These are phyloP conservation scores for Claviceps sp. DNA, from an alignment of 2,329 filamentous ascomycete genomes.

Conservation along the genomic window DNA sequence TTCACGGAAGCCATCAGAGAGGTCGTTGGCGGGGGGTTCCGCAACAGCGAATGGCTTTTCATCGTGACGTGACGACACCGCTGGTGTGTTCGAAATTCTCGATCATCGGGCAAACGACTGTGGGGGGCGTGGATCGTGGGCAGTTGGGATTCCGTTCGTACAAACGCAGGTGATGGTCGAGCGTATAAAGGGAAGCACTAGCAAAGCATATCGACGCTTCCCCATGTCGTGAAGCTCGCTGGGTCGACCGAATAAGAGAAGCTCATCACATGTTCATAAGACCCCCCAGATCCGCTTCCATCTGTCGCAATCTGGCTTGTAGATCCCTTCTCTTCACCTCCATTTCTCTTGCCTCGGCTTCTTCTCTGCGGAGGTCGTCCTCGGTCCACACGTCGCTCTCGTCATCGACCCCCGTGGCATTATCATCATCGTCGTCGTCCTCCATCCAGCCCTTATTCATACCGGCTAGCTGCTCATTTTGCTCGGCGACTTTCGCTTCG, in stretches of 20 bases:
- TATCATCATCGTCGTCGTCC: constrained; percentile 40
- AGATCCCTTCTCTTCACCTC: constrained; percentile 43
- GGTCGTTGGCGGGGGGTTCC: constrained; percentile 28
- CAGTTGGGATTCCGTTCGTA: background rate
- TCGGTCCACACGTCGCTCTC: constrained; percentile 43
- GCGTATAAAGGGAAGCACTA: no score
- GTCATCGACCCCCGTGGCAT: constrained; percentile 38
- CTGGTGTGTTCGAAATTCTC: constrained; percentile 55
- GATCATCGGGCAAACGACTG: constrained; percentile 44
- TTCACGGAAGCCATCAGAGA: constrained; percentile 33
- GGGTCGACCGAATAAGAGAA: background rate
- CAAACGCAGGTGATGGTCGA: background rate
- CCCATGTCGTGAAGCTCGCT: background rate
- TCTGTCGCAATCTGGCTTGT: constrained; percentile 35
- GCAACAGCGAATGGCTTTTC: constrained; percentile 53
- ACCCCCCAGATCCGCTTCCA: constrained; percentile 43
- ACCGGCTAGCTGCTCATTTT: constrained; percentile 57
- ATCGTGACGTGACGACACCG: constrained; percentile 61
- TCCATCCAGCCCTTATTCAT: constrained; percentile 54
- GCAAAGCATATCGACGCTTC: constrained; percentile 3
- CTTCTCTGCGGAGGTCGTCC: constrained; percentile 55
- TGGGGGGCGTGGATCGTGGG: constrained; percentile 10
- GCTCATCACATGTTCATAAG: constrained; percentile 35
- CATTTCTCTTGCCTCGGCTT: constrained; percentile 48
- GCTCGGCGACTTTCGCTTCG: constrained; percentile 65